Evolutionary conservation across 805 yeast genomes (phyloP), one percentile per base, ranked within the genome.

Genomic region (Yarrowia divulgata): DNA sequence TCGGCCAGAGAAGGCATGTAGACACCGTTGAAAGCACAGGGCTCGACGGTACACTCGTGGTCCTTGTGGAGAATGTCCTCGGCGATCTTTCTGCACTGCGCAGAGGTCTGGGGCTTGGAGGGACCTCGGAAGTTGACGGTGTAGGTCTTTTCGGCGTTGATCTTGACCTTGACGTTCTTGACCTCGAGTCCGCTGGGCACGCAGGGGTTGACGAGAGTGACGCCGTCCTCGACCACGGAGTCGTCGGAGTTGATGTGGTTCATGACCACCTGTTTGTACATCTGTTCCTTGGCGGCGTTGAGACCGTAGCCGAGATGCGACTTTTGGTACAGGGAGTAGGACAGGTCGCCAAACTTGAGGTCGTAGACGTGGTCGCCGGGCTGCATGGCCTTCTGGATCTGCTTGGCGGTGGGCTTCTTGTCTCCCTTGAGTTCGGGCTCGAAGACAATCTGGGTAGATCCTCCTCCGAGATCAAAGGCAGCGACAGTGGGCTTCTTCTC

Each of bases 381-480:
- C 60, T 85, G 80, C 90, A 94, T 85, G 72, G 82, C 55, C 29
- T 43, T n/a, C 45, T 62, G 19, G 45, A 62, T 45, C 67, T 62
- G 55, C 43, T 45, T 34, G 45, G 67, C 19, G 18, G 67, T 57
- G 49, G 64, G 64, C 40, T 57, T 57, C 64, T 57, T 57, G 64
- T 57, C 49, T 77, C 74, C 88, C 89, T 58, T 57, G 76, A 88
- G 87, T n/a, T 85, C 84, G 29, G 99, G 99, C 82, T 95, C 98
- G 79, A 95, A 95, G 8, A 95, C 99, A 81, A 95, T 93, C 81
- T 96, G 99, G 14, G 99, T 95, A 8, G 98, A 92, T 4, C 98
- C 98, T 75, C 99, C 99, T 74, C 99, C 99, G 71, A 95, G 85
- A 79, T 95, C 99, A 76, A 95, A 95, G 12, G 95, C 97, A 29